phyloP scores from a whole-genome alignment of 495 filamentous ascomycete genomes.

The Daldinia loculata region DNA sequence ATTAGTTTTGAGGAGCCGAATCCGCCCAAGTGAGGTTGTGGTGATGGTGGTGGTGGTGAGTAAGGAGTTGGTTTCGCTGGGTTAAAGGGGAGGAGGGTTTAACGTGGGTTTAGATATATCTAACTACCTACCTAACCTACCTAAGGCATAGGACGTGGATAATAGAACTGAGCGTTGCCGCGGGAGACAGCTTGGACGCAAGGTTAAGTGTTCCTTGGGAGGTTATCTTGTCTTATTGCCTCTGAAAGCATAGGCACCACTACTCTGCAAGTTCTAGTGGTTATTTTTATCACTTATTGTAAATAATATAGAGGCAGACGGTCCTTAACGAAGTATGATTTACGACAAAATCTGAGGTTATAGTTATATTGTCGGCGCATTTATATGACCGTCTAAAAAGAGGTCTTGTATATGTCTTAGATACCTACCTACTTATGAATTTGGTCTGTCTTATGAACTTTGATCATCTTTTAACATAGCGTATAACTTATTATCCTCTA shows the following conservation, averaged over 20 bases:
- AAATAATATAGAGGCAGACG: neutral
- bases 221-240: neutral
- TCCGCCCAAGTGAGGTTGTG: conserved; percentile 9
- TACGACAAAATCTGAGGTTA: neutral
- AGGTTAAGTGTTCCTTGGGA: neutral
- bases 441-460: neutral
- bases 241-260: neutral
- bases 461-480: neutral
- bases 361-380: neutral
- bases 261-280: neutral
- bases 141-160: neutral
- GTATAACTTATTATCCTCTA: too few relatives aligned
- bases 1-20: conserved; percentile 44
- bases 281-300: neutral
- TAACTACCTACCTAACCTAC: too few relatives aligned
- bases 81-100: neutral
- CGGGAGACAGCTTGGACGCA: neutral
- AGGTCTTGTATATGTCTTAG: neutral
- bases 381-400: neutral
- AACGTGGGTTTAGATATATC: too few relatives aligned
- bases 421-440: neutral
- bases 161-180: neutral
- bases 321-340: neutral
- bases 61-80: neutral
- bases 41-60: too few relatives aligned